phyloP scores from a whole-genome alignment of 2,329 filamentous ascomycete species.

The Scytalidium sp. region DNA sequence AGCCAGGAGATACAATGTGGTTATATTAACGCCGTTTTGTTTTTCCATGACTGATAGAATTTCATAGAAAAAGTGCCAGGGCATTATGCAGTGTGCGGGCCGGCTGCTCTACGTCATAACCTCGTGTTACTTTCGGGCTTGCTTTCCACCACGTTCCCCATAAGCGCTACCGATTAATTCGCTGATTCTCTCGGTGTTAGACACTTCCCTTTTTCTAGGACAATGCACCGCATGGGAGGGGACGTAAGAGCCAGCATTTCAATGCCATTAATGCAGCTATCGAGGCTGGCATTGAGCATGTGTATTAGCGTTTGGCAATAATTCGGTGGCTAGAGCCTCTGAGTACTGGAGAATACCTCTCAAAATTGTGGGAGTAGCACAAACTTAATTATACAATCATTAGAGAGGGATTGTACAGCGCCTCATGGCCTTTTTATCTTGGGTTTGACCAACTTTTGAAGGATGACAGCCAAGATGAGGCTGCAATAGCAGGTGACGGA shows the following conservation, averaged over 20 bases:
- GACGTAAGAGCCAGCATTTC: conserved; percentile 16
- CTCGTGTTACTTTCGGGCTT: too few species aligned
- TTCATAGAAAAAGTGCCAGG: too few species aligned
- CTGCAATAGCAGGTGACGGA: conserved; percentile 16
- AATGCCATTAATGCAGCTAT: conserved; percentile 26
- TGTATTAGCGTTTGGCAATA: conserved; percentile 24
- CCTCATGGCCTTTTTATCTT: conserved; percentile 22
- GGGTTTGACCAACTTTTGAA: conserved; percentile 14
- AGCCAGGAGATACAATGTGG: too few species aligned
- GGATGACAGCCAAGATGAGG: conserved; percentile 15
- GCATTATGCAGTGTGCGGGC: too few species aligned
- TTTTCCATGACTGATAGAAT: too few species aligned
- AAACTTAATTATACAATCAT: conserved; percentile 16
- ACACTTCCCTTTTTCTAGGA: conserved; percentile 33
- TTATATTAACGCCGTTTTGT: too few species aligned
- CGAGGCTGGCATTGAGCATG: conserved; percentile 27
- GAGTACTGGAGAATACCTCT: conserved; percentile 19
- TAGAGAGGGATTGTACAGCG: conserved; percentile 23
- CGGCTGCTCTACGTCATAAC: too few species aligned
- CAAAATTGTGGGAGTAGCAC: not conserved
- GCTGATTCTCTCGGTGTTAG: too few species aligned
- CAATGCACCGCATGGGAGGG: conserved; percentile 32
- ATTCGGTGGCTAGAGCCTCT: conserved; percentile 14
- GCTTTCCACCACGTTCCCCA: too few species aligned
- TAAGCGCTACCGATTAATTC: too few species aligned